phyloP scores from a whole-genome alignment of 768 basidiomycete genomes.

The Leccinum broughii region DNA sequence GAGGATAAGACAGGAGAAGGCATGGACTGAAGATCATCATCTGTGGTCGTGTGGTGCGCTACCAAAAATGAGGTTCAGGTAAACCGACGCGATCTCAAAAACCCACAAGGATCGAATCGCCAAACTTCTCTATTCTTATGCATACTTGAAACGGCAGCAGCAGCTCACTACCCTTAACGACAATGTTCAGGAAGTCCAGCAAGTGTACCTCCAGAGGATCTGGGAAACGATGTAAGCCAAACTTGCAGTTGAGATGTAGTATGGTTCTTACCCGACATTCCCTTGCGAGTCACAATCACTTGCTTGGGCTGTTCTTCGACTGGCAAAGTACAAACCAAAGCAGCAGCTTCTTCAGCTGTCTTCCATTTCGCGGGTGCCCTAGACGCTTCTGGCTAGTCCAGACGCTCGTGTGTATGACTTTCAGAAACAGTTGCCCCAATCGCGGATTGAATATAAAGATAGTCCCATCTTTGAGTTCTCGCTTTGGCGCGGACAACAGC shows the following conservation, averaged over 20 bases:
- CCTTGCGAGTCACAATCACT: too few species aligned
- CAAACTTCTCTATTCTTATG: constrained; percentile 99
- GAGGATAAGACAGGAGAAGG: constrained; percentile 95
- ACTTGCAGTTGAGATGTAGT: not conserved
- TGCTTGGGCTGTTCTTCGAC: too few species aligned
- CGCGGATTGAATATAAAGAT: too few species aligned
- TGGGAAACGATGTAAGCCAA: constrained; percentile 26
- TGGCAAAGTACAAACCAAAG: too few species aligned
- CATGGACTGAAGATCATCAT: constrained; percentile 99
- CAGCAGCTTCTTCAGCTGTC: too few species aligned
- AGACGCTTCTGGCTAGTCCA: too few species aligned
- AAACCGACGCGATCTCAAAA: not conserved
- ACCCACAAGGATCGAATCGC: constrained; percentile 86
- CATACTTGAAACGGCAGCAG: constrained; percentile 99
- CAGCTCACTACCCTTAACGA: constrained; percentile 98
- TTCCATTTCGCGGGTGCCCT: too few species aligned
- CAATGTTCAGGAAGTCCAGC: constrained; percentile 99
- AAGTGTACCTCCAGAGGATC: constrained; percentile 97
- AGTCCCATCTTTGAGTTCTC: too few species aligned
- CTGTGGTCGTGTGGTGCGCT: constrained; percentile 97
- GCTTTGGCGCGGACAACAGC: too few species aligned
- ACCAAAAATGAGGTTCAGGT: constrained; percentile 4
- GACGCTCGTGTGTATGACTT: too few species aligned
- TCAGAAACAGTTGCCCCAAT: too few species aligned
- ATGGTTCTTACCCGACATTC: too few species aligned